Evolutionary conservation across 1,284 basidiomycete genomes (phyloP).

Genomic region (Cystobasidium slooffiae): DNA sequence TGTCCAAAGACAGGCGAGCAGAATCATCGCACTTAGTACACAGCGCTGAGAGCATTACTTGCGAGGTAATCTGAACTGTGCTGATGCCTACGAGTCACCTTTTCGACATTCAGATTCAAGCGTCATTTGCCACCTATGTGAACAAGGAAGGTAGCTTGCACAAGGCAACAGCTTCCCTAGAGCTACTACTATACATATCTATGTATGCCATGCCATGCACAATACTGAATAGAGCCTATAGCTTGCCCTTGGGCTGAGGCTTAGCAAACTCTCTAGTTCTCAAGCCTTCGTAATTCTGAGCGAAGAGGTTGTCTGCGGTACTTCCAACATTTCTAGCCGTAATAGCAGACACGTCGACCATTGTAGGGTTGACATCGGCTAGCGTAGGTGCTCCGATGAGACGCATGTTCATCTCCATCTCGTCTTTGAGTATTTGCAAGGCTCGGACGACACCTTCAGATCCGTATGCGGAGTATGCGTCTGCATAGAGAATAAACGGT

Average conservation of each 20-base stretch:
- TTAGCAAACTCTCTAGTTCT: constrained; percentile 33
- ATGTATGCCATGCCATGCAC: background rate
- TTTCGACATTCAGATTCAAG: too few relatives aligned
- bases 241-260: constrained; percentile 30
- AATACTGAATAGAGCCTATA: background rate
- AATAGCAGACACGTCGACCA: constrained; percentile 82
- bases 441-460: constrained; percentile 63
- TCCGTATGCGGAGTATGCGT: constrained; percentile 78
- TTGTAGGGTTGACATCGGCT: constrained; percentile 75
- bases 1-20: too few relatives aligned
- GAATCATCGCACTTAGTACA: too few relatives aligned
- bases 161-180: too few relatives aligned
- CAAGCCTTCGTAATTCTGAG: constrained; percentile 34
- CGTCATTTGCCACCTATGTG: too few relatives aligned
- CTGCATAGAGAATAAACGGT: constrained; percentile 54
- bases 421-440: constrained; percentile 66
- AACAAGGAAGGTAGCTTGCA: too few relatives aligned
- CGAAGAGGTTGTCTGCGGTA: constrained; percentile 35
- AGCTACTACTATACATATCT: too few relatives aligned
- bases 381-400: constrained; percentile 80
- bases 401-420: constrained; percentile 82
- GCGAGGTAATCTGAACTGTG: too few relatives aligned
- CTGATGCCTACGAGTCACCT: too few relatives aligned
- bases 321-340: constrained; percentile 50
- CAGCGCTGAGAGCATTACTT: too few relatives aligned